Conservation (phyloP, 164 flowering plant species). For the Aristolochia fimbriata region DNA sequence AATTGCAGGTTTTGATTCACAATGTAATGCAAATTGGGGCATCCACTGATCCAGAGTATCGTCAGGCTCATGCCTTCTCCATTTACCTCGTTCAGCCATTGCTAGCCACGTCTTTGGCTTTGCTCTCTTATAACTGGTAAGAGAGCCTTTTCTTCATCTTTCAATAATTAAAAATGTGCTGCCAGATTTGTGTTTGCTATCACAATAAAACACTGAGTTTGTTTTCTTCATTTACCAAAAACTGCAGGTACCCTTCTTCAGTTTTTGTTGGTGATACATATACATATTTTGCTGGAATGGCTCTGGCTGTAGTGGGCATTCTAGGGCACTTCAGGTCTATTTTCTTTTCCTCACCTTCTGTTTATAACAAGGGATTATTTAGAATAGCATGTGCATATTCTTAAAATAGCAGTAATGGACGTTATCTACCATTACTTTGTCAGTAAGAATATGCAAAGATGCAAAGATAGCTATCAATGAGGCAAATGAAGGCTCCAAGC, state of each 20-base stretch:
- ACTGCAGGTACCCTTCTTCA: slow-evolving; percentile 86
- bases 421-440: too few relatives aligned
- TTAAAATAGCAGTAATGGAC: too few relatives aligned
- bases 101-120: slow-evolving; percentile 75
- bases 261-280: slow-evolving; percentile 98
- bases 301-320: slow-evolving; percentile 94
- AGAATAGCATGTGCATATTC: too few relatives aligned
- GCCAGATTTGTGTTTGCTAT: not conserved
- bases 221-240: slow-evolving; percentile 7
- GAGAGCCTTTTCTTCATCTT: not conserved
- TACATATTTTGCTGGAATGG: slow-evolving; percentile 98
- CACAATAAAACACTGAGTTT: not conserved
- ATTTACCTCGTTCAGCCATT: slow-evolving; percentile 86
- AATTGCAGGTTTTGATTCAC: slow-evolving; percentile 74
- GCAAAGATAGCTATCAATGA: too few relatives aligned
- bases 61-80: slow-evolving; percentile 96
- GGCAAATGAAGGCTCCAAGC: too few relatives aligned
- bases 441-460: too few relatives aligned
- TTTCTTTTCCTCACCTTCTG: not conserved
- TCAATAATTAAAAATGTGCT: too few relatives aligned
- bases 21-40: slow-evolving; percentile 97
- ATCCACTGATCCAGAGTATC: slow-evolving; percentile 63
- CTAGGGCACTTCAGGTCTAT: slow-evolving; percentile 86
- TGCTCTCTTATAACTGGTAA: slow-evolving; percentile 90
- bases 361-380: not conserved